Conservation (phyloP, 345 rosid genomes). For the Eucalyptus guilfoylei region DNA sequence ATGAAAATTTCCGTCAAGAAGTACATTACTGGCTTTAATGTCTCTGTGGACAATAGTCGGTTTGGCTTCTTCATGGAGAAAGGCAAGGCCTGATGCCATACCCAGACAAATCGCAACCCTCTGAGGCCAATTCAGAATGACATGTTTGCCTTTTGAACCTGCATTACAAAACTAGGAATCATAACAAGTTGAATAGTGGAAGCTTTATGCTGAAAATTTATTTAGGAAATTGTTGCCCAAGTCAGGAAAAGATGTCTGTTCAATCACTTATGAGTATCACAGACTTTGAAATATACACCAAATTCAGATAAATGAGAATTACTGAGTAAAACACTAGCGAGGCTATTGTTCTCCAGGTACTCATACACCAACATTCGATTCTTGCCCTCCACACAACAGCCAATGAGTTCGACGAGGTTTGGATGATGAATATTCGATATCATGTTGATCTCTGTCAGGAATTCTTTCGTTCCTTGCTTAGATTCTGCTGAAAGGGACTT, state of each 20-base stretch:
- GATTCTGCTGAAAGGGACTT: slow-evolving; percentile 56
- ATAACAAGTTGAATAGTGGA: not conserved
- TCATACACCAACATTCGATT: slow-evolving; percentile 50
- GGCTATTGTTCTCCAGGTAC: slow-evolving; percentile 64
- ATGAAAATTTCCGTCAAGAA: slow-evolving; percentile 39
- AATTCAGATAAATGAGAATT: not conserved
- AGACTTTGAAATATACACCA: not conserved
- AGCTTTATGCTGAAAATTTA: not conserved
- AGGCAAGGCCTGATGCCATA: slow-evolving; percentile 54
- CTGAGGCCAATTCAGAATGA: slow-evolving; percentile 39
- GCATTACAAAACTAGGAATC: not conserved
- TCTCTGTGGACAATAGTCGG: slow-evolving; percentile 69
- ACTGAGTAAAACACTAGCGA: slow-evolving; percentile 50
- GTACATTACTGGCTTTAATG: slow-evolving; percentile 73
- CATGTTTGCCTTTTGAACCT: slow-evolving; percentile 45
- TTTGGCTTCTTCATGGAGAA: slow-evolving; percentile 56
- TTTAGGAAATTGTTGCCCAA: not conserved
- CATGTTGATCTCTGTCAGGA: slow-evolving; percentile 46
- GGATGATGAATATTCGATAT: slow-evolving; percentile 48
- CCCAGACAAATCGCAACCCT: slow-evolving; percentile 55
- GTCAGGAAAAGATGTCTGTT: not conserved
- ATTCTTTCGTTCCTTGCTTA: slow-evolving; percentile 45
- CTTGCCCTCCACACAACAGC: slow-evolving; percentile 47
- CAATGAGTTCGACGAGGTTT: slow-evolving; percentile 58
- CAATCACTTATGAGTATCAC: not conserved